A percentile compares a stretch with the other conserved stretches of the same genome.
Conservation (phyloP, 345 rosid species). For the Populus deltoides region DNA sequence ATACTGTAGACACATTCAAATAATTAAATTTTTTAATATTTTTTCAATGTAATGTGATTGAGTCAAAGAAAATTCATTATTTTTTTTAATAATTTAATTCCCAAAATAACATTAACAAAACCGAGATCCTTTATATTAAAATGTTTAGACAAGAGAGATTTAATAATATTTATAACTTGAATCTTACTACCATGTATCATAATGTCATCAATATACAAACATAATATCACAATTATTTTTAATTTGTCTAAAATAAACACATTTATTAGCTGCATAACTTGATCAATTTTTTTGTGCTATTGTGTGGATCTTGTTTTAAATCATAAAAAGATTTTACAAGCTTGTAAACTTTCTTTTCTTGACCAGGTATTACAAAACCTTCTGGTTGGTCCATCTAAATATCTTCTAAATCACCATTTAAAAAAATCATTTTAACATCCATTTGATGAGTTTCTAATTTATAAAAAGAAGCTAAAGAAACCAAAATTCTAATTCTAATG, state of each 20-base stretch:
- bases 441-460: background rate
- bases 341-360: background rate
- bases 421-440: background rate
- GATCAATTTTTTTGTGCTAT: slow-evolving; percentile 3
- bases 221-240: background rate
- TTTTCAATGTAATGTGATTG: slow-evolving; percentile 3
- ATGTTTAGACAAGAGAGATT: background rate
- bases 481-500: background rate
- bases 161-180: background rate
- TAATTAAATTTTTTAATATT: background rate
- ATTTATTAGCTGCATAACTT: background rate
- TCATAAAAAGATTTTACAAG: background rate
- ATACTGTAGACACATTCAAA: background rate
- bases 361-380: background rate
- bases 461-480: background rate
- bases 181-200: background rate
- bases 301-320: background rate
- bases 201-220: slow-evolving; percentile 9
- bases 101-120: background rate
- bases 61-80: background rate
- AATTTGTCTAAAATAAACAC: background rate
- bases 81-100: background rate
- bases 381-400: background rate
- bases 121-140: slow-evolving; percentile 10
- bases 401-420: background rate